Evolutionary conservation across 2,329 filamentous ascomycete species (phyloP).

Genomic region (Cladosporium sp.): DNA sequence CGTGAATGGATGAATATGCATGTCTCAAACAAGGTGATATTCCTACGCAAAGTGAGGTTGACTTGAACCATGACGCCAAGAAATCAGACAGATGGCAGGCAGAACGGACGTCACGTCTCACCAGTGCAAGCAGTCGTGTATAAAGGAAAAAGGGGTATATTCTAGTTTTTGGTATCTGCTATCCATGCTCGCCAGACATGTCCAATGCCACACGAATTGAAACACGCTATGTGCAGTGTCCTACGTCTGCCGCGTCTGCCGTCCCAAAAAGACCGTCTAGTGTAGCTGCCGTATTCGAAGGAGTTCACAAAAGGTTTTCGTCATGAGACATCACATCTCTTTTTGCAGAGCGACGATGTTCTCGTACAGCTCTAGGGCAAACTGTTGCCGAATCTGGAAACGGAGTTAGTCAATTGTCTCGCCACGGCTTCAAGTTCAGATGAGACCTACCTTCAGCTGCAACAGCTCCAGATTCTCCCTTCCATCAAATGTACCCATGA

Average conservation of each 20-base stretch:
- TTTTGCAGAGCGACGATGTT: conserved; percentile 39
- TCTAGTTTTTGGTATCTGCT: conserved; percentile 11
- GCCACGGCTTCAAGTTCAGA: background rate
- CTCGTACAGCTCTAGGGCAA: conserved; percentile 44
- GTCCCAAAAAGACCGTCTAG: background rate
- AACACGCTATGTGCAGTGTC: background rate
- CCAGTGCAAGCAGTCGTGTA: too few species aligned
- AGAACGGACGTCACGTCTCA: too few species aligned
- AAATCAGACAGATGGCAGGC: too few species aligned
- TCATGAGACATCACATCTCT: conserved; percentile 30
- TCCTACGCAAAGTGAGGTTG: too few species aligned
- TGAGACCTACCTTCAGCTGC: conserved; percentile 51
- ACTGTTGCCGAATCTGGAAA: conserved; percentile 38
- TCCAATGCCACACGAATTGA: background rate
- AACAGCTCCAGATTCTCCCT: conserved; percentile 48
- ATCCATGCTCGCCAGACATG: background rate
- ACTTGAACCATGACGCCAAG: too few species aligned
- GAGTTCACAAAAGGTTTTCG: background rate
- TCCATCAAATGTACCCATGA: conserved; percentile 56
- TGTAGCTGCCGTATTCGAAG: too few species aligned
- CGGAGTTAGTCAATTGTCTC: background rate
- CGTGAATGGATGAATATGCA: too few species aligned
- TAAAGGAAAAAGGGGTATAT: conserved; percentile 10
- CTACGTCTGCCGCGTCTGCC: background rate
- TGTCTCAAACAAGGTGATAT: too few species aligned